Percentiles rank a stretch among this genome's conserved stretches.
Conservation (phyloP, 768 basidiomycete genomes). For the Suillus bovinus region DNA sequence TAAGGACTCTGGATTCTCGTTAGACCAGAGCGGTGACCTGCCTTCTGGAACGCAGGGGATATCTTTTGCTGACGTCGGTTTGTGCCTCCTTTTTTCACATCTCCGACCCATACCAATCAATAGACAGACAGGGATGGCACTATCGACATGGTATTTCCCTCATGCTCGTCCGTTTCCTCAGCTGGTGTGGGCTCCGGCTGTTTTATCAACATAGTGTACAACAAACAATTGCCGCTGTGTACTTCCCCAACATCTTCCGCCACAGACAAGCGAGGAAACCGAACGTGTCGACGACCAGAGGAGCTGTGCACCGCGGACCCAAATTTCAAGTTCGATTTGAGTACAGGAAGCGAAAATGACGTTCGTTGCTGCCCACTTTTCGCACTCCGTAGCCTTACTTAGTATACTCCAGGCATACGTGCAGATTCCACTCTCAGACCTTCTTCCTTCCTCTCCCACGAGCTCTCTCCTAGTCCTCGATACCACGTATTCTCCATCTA, state of each 20-base stretch:
- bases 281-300: constrained; percentile 71
- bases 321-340: constrained; percentile 76
- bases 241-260: constrained; percentile 51
- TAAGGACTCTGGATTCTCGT: constrained; percentile 70
- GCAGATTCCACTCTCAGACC: constrained; percentile 59
- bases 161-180: constrained; percentile 70
- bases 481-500: constrained; percentile 57
- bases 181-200: constrained; percentile 79
- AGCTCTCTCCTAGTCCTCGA: constrained; percentile 71
- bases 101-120: background rate
- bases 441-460: constrained; percentile 48
- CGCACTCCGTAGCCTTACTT: constrained; percentile 5
- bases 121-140: constrained; percentile 88
- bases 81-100: constrained; percentile 16
- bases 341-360: constrained; percentile 47
- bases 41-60: constrained; percentile 79
- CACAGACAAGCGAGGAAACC: constrained; percentile 46
- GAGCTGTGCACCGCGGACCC: constrained; percentile 83
- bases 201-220: constrained; percentile 89
- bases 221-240: constrained; percentile 87
- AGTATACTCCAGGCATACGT: constrained; percentile 54
- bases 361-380: constrained; percentile 34
- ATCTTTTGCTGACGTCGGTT: constrained; percentile 90
- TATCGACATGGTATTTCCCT: constrained; percentile 91
- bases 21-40: constrained; percentile 66